Conservation (phyloP, 371 early-diverging fungal genomes). For the Mortierella polycephala region DNA sequence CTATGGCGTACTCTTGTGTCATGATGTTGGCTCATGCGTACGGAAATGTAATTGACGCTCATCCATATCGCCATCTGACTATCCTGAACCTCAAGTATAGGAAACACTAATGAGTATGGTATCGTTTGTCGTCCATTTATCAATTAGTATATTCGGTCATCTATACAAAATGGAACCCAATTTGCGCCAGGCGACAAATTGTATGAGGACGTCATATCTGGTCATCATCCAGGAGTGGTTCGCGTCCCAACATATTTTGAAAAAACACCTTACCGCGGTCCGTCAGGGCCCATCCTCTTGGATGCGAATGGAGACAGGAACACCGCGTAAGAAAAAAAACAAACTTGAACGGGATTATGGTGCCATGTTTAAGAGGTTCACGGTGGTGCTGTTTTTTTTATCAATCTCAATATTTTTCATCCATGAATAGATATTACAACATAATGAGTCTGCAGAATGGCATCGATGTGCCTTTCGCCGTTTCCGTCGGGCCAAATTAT, state of each 20-base stretch:
- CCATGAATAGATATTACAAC: constrained; percentile 1
- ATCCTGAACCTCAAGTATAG: too few relatives aligned
- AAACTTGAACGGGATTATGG: too few relatives aligned
- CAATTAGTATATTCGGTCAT: background rate
- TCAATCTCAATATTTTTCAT: background rate
- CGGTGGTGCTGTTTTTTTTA: background rate
- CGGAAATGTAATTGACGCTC: constrained; percentile 4
- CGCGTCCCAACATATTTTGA: constrained; percentile 2
- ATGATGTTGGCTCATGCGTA: constrained; percentile 34
- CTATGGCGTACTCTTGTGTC: constrained; percentile 26
- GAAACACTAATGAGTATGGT: background rate
- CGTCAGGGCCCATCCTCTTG: constrained; percentile 21
- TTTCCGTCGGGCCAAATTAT: background rate
- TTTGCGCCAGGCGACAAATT: background rate
- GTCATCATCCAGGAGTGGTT: constrained; percentile 1
- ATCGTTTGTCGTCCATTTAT: background rate
- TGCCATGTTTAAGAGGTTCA: too few relatives aligned
- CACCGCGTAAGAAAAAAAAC: constrained; percentile 7
- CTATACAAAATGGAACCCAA: background rate
- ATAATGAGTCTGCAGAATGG: constrained; percentile 13
- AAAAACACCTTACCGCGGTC: constrained; percentile 3
- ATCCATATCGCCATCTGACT: background rate
- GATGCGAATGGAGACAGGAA: constrained; percentile 19
- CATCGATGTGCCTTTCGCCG: background rate
- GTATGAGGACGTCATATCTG: constrained; percentile 8